Conservation (phyloP, 768 basidiomycete genomes). For the Hebeloma cylindrosporum region DNA sequence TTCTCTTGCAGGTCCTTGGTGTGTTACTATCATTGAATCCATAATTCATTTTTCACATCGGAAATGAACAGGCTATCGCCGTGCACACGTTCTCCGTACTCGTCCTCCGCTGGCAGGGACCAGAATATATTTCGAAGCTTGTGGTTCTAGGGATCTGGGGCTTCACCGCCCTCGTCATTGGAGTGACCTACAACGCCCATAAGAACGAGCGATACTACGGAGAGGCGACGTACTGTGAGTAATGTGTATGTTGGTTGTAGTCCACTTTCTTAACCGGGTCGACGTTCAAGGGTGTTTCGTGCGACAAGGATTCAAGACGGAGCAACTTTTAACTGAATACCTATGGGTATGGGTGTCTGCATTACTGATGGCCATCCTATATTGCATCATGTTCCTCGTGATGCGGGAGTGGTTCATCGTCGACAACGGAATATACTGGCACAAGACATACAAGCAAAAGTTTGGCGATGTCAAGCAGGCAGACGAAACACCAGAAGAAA, state of each 20-base stretch:
- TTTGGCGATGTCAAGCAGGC: constrained; percentile 1
- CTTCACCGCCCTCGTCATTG: constrained; percentile 39
- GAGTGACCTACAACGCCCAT: constrained; percentile 36
- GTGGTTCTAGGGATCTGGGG: constrained; percentile 41
- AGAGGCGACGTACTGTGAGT: constrained; percentile 39
- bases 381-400: constrained; percentile 44
- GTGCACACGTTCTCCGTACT: constrained; percentile 50
- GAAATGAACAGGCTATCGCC: constrained; percentile 52
- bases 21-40: too few relatives aligned
- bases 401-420: constrained; percentile 38
- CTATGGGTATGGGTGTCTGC: constrained; percentile 52
- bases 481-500: constrained; percentile 26
- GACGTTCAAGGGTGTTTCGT: constrained; percentile 67
- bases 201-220: constrained; percentile 41
- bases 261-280: too few relatives aligned
- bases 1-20: constrained; percentile 30
- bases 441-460: constrained; percentile 8
- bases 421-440: constrained; percentile 26
- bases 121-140: constrained; percentile 31
- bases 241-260: neutral
- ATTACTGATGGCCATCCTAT: constrained; percentile 41
- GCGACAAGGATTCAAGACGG: constrained; percentile 26
- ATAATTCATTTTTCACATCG: too few relatives aligned
- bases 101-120: constrained; percentile 38
- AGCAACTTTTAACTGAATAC: constrained; percentile 49